Percentiles rank a stretch among this genome's conserved stretches.
These are phyloP conservation scores for Yarrowia sp. DNA, from an alignment of 805 yeast species.

Conservation along the genomic window DNA sequence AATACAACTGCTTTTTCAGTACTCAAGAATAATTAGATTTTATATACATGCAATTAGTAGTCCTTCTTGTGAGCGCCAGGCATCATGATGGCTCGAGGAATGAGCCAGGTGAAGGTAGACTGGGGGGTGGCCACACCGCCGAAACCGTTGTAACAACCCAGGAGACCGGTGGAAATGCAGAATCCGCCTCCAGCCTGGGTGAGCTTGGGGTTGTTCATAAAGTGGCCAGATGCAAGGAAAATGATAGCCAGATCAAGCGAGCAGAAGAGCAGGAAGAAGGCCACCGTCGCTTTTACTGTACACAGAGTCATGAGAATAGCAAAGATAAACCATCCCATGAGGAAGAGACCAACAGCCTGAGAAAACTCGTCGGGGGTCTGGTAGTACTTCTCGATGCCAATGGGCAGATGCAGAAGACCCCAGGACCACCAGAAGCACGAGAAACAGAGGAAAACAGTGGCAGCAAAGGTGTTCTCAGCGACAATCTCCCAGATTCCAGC, in stretches of 20 bases:
- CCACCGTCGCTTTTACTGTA: constrained; percentile 69
- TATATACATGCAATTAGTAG: constrained; percentile 30
- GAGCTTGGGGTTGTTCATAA: constrained; percentile 52
- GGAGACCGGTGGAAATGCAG: constrained; percentile 61
- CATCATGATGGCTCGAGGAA: constrained; percentile 34
- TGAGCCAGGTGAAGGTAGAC: constrained; percentile 49
- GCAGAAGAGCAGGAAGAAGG: constrained; percentile 64
- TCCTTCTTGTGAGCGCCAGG: constrained; percentile 36
- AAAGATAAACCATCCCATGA: constrained; percentile 70
- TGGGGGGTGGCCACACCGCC: constrained; percentile 64
- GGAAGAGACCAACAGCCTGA: constrained; percentile 65
- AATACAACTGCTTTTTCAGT: too few species aligned
- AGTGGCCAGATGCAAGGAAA: constrained; percentile 60
- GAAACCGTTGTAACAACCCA: constrained; percentile 66
- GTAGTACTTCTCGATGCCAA: constrained; percentile 58
- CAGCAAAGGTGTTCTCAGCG: constrained; percentile 71
- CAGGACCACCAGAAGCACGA: constrained; percentile 74
- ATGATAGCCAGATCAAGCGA: constrained; percentile 51
- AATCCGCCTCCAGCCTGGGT: constrained; percentile 66
- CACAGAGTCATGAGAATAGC: constrained; percentile 60
- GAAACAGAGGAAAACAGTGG: constrained; percentile 53
- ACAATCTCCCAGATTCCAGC: constrained; percentile 74
- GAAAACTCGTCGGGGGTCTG: constrained; percentile 44
- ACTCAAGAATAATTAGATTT: background rate
- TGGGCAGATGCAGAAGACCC: constrained; percentile 62